Conservation (phyloP, 768 basidiomycete genomes). For the Auriscalpium vulgare region DNA sequence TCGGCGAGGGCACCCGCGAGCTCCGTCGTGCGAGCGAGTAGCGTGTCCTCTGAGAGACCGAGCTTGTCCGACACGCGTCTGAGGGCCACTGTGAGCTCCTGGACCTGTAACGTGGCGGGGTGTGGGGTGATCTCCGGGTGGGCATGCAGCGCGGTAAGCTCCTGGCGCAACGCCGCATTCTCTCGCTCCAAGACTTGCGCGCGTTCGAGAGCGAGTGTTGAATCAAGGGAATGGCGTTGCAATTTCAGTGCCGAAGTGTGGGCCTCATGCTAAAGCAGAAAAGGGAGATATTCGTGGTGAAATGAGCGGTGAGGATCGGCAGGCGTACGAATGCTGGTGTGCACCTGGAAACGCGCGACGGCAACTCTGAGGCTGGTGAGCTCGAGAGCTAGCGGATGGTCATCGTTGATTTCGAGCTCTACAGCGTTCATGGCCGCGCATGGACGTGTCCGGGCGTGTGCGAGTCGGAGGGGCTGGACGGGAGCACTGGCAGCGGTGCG, state of each 20-base stretch:
- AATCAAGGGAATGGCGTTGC: slow-evolving; percentile 51
- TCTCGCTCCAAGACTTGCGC: slow-evolving; percentile 46
- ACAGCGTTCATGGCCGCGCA: slow-evolving; percentile 8
- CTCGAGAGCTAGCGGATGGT: slow-evolving; percentile 31
- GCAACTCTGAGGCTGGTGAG: slow-evolving; percentile 28
- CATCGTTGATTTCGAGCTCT: slow-evolving; percentile 20
- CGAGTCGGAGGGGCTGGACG: no score
- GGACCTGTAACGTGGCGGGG: slow-evolving; percentile 30
- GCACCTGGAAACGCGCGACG: slow-evolving; percentile 29
- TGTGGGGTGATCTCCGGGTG: slow-evolving; percentile 38
- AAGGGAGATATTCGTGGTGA: not conserved
- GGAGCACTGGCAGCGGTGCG: no score
- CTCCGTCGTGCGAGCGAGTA: slow-evolving; percentile 42
- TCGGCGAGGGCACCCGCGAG: slow-evolving; percentile 37
- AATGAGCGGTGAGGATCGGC: not conserved
- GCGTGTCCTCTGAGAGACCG: slow-evolving; percentile 46
- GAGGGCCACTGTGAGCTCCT: slow-evolving; percentile 60
- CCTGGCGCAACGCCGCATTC: slow-evolving; percentile 47
- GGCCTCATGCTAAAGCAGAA: slow-evolving; percentile 53
- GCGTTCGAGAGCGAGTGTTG: slow-evolving; percentile 40
- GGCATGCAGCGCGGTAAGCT: slow-evolving; percentile 47
- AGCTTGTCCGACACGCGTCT: slow-evolving; percentile 65
- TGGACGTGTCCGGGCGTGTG: not conserved
- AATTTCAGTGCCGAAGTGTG: slow-evolving; percentile 58
- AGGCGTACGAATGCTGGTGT: slow-evolving; percentile 2